These are phyloP conservation scores for Fusarium sp. DNA, from an alignment of 2,329 filamentous ascomycete species.

Conservation along the genomic window DNA sequence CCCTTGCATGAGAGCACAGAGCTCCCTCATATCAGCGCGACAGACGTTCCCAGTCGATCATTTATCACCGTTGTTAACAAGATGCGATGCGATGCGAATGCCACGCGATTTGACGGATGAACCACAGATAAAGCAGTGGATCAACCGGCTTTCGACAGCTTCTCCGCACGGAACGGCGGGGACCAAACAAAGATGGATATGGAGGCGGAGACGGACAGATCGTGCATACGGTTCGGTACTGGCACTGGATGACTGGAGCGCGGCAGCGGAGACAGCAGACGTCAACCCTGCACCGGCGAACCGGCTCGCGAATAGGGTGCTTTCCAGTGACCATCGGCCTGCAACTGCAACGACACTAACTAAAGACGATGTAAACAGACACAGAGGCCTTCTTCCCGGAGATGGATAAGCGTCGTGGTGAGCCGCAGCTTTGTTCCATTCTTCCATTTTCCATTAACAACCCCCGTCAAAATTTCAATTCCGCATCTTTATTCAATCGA, in stretches of 20 bases:
- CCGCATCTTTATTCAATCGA: slow-evolving; percentile 30
- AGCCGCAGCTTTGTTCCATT: slow-evolving; percentile 35
- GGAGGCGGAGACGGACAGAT: slow-evolving; percentile 39
- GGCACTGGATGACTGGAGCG: slow-evolving; percentile 30
- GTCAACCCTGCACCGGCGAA: slow-evolving; percentile 40
- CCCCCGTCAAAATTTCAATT: slow-evolving; percentile 29
- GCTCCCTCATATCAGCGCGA: slow-evolving; percentile 20
- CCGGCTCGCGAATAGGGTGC: slow-evolving; percentile 44
- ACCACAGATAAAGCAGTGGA: slow-evolving; percentile 31
- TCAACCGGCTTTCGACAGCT: slow-evolving; percentile 40
- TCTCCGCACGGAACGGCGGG: slow-evolving; percentile 42
- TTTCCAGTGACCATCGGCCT: slow-evolving; percentile 38
- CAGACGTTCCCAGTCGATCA: slow-evolving; percentile 5
- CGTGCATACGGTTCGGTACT: slow-evolving; percentile 38
- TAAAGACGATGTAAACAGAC: slow-evolving; percentile 32
- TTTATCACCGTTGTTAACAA: slow-evolving; percentile 28
- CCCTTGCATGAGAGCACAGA: slow-evolving; percentile 38
- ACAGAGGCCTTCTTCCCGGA: slow-evolving; percentile 37
- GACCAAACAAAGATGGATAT: slow-evolving; percentile 36
- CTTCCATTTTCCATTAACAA: slow-evolving; percentile 20
- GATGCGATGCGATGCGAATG: slow-evolving; percentile 16
- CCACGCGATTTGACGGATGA: slow-evolving; percentile 21
- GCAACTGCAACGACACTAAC: slow-evolving; percentile 23
- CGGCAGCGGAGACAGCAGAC: slow-evolving; percentile 37
- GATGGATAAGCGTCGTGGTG: slow-evolving; percentile 38